Evolutionary conservation across 2,329 filamentous ascomycete species (phyloP).

Genomic region (Aspergillus nomiae): DNA sequence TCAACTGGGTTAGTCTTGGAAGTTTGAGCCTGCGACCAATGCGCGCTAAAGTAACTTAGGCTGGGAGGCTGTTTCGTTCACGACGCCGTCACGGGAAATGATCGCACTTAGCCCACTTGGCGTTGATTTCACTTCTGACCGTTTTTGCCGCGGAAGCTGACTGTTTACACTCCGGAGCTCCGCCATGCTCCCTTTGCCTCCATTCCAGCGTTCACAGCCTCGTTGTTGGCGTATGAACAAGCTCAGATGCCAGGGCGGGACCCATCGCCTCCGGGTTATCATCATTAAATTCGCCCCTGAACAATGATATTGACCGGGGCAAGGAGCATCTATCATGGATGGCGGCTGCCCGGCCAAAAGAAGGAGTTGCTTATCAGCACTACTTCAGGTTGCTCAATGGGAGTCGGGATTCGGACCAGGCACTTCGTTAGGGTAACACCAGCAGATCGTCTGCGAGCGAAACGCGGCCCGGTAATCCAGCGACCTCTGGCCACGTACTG

Average conservation of each 20-base stretch:
- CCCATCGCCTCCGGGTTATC: constrained; percentile 10
- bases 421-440: background rate
- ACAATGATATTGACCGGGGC: constrained; percentile 8
- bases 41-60: background rate
- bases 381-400: background rate
- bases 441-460: background rate
- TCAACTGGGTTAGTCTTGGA: background rate
- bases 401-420: background rate
- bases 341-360: background rate
- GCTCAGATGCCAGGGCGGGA: constrained; percentile 10
- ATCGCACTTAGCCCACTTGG: constrained; percentile 13
- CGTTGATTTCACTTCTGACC: background rate
- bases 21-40: background rate
- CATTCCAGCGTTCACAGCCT: constrained; percentile 5
- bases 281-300: constrained; percentile 7
- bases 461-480: background rate
- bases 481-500: background rate
- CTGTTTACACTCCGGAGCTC: constrained; percentile 1
- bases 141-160: constrained; percentile 5
- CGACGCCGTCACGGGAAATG: background rate
- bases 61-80: background rate
- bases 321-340: background rate
- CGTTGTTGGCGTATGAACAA: constrained; percentile 15
- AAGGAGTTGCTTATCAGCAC: background rate
- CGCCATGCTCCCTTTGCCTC: background rate